Base-by-base conservation (phyloP, 1,284 basidiomycete genomes). In the Tylopilus sp. region DNA sequence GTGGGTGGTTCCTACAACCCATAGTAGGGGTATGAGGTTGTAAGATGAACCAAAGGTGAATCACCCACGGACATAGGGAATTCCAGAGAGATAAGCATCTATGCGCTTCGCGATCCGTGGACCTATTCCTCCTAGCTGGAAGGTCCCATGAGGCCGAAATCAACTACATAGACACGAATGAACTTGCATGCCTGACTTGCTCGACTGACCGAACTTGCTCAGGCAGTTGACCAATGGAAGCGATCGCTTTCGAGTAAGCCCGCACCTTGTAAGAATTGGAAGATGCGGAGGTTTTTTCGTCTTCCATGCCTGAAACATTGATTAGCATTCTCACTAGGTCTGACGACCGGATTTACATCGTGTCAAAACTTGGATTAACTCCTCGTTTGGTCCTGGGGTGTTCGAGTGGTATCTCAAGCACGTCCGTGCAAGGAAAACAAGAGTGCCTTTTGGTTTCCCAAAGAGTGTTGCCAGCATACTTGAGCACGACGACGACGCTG, bases 161-260 rank as follows among this genome's bases (percentile, higher is more conserved):
- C 23, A 44, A 9, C 3, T 6, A 28, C 15, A 15, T 13, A 31
- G 18, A 43, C 21, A 43, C 30, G 23, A 13, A 46, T 43, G 37
- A 15, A 55, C 63, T 55, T 60, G 54, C 63, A 48, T 56, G 44
- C 16, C 23, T 55, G 29, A 74, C 67, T 48, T 79, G 74, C 26
- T 68, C 59, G 38, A 68, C 71, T 5, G 74, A 71, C 29, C 56
- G 64, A 48, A 81, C 69, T 44, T 74, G 74, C 41, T 69, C 59
- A 18, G 73, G 57, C 3, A 76, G 56, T 35, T 61, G 49, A 29
- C 63, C 51, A 43, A 81, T 68, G 31, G 63, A 63, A 10, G 58
- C 63, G 47, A 81, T 76, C 4, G 79, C 79, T 46, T 59, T 67
- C 39, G 63, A 64, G 55, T 74, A 79, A n/a, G 78, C 72, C 46